Evolutionary conservation across 176 grass and related monocot genomes (phyloP).

Genomic region (Carex cristatella): DNA sequence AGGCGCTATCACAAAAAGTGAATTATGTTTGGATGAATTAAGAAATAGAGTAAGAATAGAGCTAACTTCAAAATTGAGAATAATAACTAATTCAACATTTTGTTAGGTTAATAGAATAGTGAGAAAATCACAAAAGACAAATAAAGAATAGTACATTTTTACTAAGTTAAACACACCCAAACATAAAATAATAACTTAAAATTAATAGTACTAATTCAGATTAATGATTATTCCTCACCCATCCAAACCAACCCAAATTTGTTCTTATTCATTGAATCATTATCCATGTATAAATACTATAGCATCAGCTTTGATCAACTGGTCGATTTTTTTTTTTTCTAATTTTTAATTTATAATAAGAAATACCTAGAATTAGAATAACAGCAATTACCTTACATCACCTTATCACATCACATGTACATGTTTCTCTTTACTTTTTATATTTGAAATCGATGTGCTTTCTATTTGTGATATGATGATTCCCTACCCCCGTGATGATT

Average conservation of each 20-base stretch:
- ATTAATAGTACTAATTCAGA: too few relatives aligned
- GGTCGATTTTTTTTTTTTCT: background rate
- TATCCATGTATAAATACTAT: background rate
- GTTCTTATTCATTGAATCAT: conserved; percentile 2
- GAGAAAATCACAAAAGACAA: too few relatives aligned
- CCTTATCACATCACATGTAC: conserved; percentile 22
- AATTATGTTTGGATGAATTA: too few relatives aligned
- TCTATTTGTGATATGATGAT: background rate
- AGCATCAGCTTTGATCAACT: background rate
- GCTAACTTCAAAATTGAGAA: too few relatives aligned
- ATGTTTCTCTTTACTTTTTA: conserved; percentile 17
- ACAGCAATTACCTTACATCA: background rate
- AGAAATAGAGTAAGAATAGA: too few relatives aligned
- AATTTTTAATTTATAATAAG: background rate
- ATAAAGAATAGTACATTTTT: too few relatives aligned
- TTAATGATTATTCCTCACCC: too few relatives aligned
- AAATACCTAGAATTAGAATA: background rate
- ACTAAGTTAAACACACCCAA: too few relatives aligned
- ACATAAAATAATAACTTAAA: too few relatives aligned
- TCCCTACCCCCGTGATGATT: background rate
- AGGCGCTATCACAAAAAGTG: too few relatives aligned
- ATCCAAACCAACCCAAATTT: background rate
- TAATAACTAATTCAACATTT: too few relatives aligned
- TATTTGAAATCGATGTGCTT: background rate
- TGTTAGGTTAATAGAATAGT: too few relatives aligned